A percentile compares a stretch with the other conserved stretches of the same genome.
phyloP scores from a whole-genome alignment of 2,329 filamentous ascomycete species.

The Elsinoe necatrix region DNA sequence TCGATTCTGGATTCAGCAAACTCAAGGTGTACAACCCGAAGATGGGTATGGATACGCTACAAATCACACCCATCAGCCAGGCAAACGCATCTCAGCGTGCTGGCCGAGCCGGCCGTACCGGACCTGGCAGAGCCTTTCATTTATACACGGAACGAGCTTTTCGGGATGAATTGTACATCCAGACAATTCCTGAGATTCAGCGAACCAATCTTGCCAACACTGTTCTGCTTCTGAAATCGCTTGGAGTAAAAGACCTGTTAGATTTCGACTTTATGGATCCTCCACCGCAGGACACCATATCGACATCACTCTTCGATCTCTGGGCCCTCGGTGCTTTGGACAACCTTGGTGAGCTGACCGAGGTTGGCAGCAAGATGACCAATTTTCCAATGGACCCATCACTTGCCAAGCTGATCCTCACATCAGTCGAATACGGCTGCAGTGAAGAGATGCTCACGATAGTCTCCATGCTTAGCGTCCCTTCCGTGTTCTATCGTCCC shows the following conservation, averaged over 20 bases:
- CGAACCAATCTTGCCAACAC: constrained; percentile 93
- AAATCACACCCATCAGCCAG: constrained; percentile 95
- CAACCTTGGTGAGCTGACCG: constrained; percentile 85
- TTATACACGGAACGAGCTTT: constrained; percentile 92
- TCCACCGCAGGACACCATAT: constrained; percentile 94
- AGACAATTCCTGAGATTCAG: constrained; percentile 96
- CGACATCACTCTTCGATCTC: constrained; percentile 91
- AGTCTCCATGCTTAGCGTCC: constrained; percentile 94
- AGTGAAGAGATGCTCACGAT: constrained; percentile 98
- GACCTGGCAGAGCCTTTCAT: constrained; percentile 89
- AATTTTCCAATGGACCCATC: constrained; percentile 97
- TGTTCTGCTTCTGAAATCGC: constrained; percentile 83
- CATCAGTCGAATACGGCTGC: constrained; percentile 72
- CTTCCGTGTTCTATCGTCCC: constrained; percentile 91
- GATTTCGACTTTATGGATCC: constrained; percentile 99
- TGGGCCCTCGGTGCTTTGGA: constrained; percentile 93
- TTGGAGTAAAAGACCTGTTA: constrained; percentile 86
- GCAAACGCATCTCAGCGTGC: constrained; percentile 91
- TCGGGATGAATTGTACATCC: constrained; percentile 90
- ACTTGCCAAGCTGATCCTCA: constrained; percentile 88
- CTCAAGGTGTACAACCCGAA: constrained; percentile 97
- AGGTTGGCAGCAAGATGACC: constrained; percentile 85
- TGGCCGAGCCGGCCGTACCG: constrained; percentile 86
- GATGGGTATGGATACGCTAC: constrained; percentile 98
- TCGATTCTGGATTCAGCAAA: constrained; percentile 92